Base-by-base conservation (phyloP, 495 filamentous ascomycete species). In the Xylaria nigripes region DNA sequence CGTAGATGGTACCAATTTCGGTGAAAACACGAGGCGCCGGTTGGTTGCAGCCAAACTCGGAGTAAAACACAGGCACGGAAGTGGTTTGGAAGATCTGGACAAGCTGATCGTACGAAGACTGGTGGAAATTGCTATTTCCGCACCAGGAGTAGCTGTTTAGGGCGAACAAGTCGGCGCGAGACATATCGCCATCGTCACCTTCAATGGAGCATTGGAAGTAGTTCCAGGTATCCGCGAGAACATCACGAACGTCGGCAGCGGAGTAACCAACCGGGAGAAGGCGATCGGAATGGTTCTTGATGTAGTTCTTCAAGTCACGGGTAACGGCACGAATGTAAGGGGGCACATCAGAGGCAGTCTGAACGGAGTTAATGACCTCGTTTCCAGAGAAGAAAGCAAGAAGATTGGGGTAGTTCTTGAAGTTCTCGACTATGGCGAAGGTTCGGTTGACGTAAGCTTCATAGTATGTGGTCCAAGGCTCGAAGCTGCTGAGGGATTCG, bases 111-210 rank as follows among this genome's bases (percentile, higher is more conserved):
- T 90, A 97, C 56, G 82, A 77, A 2, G 85, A 81, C 44, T 77
- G 79, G 32, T 77, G 70, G 77, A 83, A 93, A 56, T 72, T 80
- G 48, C 87, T 85, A 38, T 83, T 73, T 42, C 89, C 90, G 62
- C 92, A 97, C 92, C 92, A 97, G 36, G 86, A 87, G 78, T 97
- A 96, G 52, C 83, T 88, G 81, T 97, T 97, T 54, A 97, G 76
- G 45, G 90, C 92, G 63, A 96, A 95, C 72, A 96, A 81, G 66
- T 96, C 92, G 47, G 81, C 80, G 18, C 79, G 77, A 36, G 87
- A 89, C 57, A 70, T 65, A 65, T 88, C 81, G 43, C 74, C 72
- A 29, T 75, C 74, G 24, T 83, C 73, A 56, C 87, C 85, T 50
- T 80, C 67, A 27, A 85, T 76, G n/a, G 79, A 68, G 72, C 92